A percentile compares a stretch with the other conserved stretches of the same genome.
Conservation (phyloP, 345 rosid species). For the Crucihimalaya himalaica region DNA sequence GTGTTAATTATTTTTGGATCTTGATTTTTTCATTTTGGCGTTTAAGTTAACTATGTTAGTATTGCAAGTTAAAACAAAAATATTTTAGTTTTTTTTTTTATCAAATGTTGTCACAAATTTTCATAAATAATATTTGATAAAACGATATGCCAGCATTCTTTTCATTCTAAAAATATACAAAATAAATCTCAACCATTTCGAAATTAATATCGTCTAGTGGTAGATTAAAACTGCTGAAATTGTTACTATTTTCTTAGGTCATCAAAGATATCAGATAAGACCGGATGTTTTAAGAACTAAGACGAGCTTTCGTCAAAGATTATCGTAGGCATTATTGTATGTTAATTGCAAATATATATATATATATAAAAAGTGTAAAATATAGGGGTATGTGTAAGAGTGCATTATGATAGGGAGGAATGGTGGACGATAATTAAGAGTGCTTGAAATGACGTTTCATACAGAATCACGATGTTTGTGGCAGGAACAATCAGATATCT, state of each 20-base stretch:
- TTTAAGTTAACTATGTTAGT: neutral
- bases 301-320: slow-evolving; percentile 24
- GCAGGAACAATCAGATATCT: slow-evolving; percentile 45
- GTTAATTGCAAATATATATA: neutral
- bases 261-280: neutral
- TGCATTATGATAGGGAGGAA: slow-evolving; percentile 39
- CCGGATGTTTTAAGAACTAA: slow-evolving; percentile 4
- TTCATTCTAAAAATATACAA: too few relatives aligned
- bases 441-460: slow-evolving; percentile 60
- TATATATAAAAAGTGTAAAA: slow-evolving; percentile 27
- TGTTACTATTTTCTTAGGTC: neutral
- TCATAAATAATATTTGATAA: neutral
- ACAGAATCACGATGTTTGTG: slow-evolving; percentile 47
- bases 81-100: neutral
- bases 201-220: too few relatives aligned
- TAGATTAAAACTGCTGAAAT: neutral
- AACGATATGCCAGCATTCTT: too few relatives aligned
- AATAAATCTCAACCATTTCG: too few relatives aligned
- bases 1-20: neutral
- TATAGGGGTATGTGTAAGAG: slow-evolving; percentile 37
- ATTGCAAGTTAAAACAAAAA: neutral
- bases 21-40: neutral
- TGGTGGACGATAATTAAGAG: slow-evolving; percentile 39
- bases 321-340: slow-evolving; percentile 2
- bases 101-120: neutral